Evolutionary conservation across 106 monocot species (phyloP), one percentile per base, ranked within the genome.

Genomic region (Chionographis japonica): DNA sequence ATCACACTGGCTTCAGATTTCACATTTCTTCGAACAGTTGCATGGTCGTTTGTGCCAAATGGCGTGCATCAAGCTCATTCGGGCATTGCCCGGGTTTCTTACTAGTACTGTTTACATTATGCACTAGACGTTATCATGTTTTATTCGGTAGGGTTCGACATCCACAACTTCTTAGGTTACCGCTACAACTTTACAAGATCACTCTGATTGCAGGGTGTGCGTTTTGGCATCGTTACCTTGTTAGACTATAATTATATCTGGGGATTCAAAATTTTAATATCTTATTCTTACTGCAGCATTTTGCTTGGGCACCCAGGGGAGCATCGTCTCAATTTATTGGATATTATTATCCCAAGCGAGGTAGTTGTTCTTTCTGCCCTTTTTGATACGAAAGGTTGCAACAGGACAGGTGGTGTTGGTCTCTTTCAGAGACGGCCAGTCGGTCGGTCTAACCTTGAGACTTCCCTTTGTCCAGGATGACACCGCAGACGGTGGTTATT

Each of bases 381-480:
- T 8, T 58, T 5, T 4, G 3, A 27, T 18, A 14, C 37, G 15
- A 14, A 15, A 14, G 39, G 3, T 40, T 16, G 40, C 4, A 0
- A 62, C 49, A 12, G 36, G 13, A 3, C 8, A 0, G 3, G 6
- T 64, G 16, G 5, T 6, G 18, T 20, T 3, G 16, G 49, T 64
- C 4, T 46, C 49, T 17, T 19, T 6, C 38, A 38, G 41, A 2
- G 27, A 27, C 1, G 27, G 27, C n/a, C n/a, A n/a, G n/a, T 27
- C 1, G 27, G 27, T 27, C 27, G 27, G 27, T 27, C 27, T 27
- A 27, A 27, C 27, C 27, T 27, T 27, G 27, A 27, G 27, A 27
- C 27, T 40, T 37, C 2, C 16, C 20, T 15, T 2, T 7, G 59
- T 8, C 4, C 72, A 86, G 78, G 78, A 86, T 43, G 78, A 75